These are phyloP conservation scores for Rhizoclosmatium sp. DNA, from an alignment of 192 early-diverging fungal genomes.

Conservation along the genomic window DNA sequence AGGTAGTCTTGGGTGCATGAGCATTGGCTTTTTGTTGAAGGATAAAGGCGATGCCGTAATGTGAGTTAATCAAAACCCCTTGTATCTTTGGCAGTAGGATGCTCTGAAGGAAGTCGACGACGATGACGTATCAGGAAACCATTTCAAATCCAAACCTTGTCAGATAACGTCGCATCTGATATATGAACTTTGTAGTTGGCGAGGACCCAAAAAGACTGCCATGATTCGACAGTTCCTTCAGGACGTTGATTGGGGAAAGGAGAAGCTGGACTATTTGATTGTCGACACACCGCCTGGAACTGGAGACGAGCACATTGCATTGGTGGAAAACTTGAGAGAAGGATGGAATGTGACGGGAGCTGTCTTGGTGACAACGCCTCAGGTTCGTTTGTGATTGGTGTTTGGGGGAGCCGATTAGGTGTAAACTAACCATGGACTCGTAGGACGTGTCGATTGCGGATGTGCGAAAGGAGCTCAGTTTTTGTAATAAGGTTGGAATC, in stretches of 20 bases:
- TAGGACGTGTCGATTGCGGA: constrained; percentile 66
- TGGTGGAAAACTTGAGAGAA: constrained; percentile 72
- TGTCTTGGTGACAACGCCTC: constrained; percentile 93
- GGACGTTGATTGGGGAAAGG: constrained; percentile 91
- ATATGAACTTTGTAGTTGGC: constrained; percentile 27
- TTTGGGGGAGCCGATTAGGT: not conserved
- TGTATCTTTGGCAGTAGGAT: not conserved
- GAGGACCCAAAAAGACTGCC: constrained; percentile 91
- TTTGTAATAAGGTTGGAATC: constrained; percentile 90
- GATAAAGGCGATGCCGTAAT: constrained; percentile 91
- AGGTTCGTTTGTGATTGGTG: constrained; percentile 50
- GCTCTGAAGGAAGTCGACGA: no score
- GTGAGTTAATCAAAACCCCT: constrained; percentile 58
- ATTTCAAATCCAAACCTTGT: no score
- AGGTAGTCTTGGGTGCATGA: constrained; percentile 79
- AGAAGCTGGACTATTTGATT: constrained; percentile 82
- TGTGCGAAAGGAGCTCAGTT: constrained; percentile 98
- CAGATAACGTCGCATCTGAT: no score
- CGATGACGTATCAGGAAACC: no score
- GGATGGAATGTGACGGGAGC: constrained; percentile 85
- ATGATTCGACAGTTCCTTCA: constrained; percentile 96
- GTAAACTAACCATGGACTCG: constrained; percentile 5
- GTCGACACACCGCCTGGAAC: constrained; percentile 98
- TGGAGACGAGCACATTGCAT: constrained; percentile 94
- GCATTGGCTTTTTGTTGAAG: constrained; percentile 91